Percentiles rank a stretch among this genome's conserved stretches.
These are phyloP conservation scores for Metschnikowia santaceciliae DNA, from an alignment of 805 yeast genomes.

Conservation along the genomic window DNA sequence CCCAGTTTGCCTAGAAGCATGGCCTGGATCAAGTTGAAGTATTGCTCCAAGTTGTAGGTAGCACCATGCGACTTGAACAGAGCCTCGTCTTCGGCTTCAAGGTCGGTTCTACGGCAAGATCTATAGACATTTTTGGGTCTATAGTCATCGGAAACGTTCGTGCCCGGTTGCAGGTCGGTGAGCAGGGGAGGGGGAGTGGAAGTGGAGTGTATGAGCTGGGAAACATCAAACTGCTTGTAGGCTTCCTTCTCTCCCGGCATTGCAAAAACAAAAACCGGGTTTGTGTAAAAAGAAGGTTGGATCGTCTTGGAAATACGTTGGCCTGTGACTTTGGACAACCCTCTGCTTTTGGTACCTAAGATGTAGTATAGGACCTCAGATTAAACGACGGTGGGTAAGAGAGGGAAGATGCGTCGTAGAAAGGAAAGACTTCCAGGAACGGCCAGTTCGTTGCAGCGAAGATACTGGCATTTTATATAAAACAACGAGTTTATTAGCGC, in stretches of 20 bases:
- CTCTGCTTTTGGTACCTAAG: no score
- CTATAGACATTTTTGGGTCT: no score
- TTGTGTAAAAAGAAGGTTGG: neutral
- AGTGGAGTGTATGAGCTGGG: slow-evolving; percentile 1
- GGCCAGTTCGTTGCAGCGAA: neutral
- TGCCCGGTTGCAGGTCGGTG: no score
- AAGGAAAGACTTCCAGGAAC: neutral
- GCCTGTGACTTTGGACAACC: no score
- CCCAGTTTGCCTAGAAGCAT: neutral
- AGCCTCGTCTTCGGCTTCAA: neutral
- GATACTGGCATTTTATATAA: neutral
- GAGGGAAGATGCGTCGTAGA: neutral
- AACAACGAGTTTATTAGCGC: neutral
- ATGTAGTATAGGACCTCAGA: no score
- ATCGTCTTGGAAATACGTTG: no score
- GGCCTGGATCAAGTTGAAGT: neutral
- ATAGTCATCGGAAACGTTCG: no score
- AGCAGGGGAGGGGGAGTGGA: neutral
- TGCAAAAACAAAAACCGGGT: neutral
- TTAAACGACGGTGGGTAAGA: no score
- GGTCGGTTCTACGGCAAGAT: neutral
- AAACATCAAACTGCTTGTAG: slow-evolving; percentile 1
- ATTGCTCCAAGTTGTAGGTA: neutral
- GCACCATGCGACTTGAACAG: neutral
- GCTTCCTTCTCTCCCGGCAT: slow-evolving; percentile 1